Base-by-base conservation (phyloP, 192 early-diverging fungal genomes). In the Coemansia sp. region DNA sequence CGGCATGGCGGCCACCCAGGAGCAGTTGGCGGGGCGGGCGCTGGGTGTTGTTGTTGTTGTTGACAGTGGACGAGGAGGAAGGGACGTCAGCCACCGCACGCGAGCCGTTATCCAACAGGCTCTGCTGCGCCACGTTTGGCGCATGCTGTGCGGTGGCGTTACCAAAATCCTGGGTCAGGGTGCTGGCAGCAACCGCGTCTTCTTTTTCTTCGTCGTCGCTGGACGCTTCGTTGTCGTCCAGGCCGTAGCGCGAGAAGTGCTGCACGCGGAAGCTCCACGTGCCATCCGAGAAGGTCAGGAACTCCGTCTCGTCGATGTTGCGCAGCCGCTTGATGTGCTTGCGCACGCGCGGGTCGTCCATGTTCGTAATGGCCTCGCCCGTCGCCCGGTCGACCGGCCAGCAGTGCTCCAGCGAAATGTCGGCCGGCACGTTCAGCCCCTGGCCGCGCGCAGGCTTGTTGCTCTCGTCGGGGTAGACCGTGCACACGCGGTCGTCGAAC, bases 211-310 rank as follows among this genome's bases (percentile, higher is more conserved):
- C 78, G 9, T 71, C 78, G 10, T 89, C 87, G 10, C 89, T 90
- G 20, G 88, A 82, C 22, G 88, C 88, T 24, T 90, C 86, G 27
- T 89, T 89, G 49, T 91, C 89, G 44, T 87, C 86, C 65, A 97
- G 74, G 11, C 93, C 94, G 72, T 97, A 97, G 54, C 86, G 80
- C 68, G 88, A 92, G 80, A 93, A 93, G 71, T 95, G 92, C 66
- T 95, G 86, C 9, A 99, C 97, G 16, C 86, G 74, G 82, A 99
- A 99, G n/a, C 81, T 90, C 98, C 98, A 99, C 0, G 86, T 87
- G 22, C 96, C 95, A 16, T 89, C 88, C 11, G 85, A 75, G 47
- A 87, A 99, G 42, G 88, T 89, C 20, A 95, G 74, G 78, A 97
- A 96, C 51, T 88, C 81, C 1, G 94, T 97, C 41, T 92, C 92